These are phyloP conservation scores for Trichoderma orchidacearum DNA, from an alignment of 495 filamentous ascomycete genomes.

Conservation along the genomic window DNA sequence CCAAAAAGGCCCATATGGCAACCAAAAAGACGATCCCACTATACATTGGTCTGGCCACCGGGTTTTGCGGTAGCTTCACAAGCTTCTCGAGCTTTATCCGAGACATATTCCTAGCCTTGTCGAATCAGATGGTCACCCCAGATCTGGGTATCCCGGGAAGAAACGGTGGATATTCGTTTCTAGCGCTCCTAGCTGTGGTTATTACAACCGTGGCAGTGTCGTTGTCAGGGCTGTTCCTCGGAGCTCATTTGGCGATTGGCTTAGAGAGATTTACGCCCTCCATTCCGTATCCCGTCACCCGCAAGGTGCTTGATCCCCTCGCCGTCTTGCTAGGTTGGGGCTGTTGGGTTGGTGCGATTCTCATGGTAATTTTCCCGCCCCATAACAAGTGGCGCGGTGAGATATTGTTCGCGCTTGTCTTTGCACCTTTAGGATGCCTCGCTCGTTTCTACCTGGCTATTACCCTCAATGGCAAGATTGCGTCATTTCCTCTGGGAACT, in stretches of 20 bases:
- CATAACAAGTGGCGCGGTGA: slow-evolving; percentile 62
- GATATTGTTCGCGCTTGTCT: slow-evolving; percentile 65
- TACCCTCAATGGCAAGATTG: slow-evolving; percentile 48
- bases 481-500: slow-evolving; percentile 75
- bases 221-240: slow-evolving; percentile 52
- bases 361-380: slow-evolving; percentile 64
- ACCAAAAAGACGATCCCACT: slow-evolving; percentile 75
- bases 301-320: slow-evolving; percentile 47
- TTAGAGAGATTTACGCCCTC: slow-evolving; percentile 39
- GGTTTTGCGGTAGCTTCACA: slow-evolving; percentile 88
- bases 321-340: slow-evolving; percentile 51
- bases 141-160: slow-evolving; percentile 18
- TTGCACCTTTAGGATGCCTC: slow-evolving; percentile 74
- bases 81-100: slow-evolving; percentile 86
- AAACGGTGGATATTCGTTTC: slow-evolving; percentile 71
- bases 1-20: slow-evolving; percentile 36
- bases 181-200: slow-evolving; percentile 60
- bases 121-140: slow-evolving; percentile 43
- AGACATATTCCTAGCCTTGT: slow-evolving; percentile 70
- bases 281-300: slow-evolving; percentile 41
- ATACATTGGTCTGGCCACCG: slow-evolving; percentile 83
- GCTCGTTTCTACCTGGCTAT: slow-evolving; percentile 59
- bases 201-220: slow-evolving; percentile 55
- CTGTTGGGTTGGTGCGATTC: slow-evolving; percentile 66
- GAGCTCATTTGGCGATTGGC: slow-evolving; percentile 67